Evolutionary conservation across 1,139 yeast genomes (phyloP), one percentile per base, ranked within the genome.

Genomic region (Scheffersomyces segobiensis): DNA sequence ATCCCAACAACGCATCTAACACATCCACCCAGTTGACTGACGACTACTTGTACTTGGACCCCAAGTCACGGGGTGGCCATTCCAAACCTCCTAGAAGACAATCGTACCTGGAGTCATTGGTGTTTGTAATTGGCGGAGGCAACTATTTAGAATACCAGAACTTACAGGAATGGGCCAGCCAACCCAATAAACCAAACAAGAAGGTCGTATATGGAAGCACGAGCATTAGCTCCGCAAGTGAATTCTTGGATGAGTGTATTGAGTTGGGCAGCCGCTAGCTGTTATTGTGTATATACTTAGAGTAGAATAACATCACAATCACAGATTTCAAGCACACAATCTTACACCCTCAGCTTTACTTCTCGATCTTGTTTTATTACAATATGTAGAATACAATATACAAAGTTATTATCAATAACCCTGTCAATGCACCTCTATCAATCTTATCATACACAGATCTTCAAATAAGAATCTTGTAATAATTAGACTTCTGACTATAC

Each of bases 71-170:
- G 64, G 98, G 98, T 4, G 89, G 97, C 1, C 93, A 89, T 65
- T 85, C 97, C 7, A 87, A 90, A 66, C 96, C 93, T 50, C 98
- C 98, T 48, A 89, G 88, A 71, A 86, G 97, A 70, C 93, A 89
- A 67, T 79, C 88, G 17, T 92, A 91, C 71, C 87, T 85, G 61
- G 96, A 92, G 64, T 87, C 97, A 3, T 78, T 91, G 57, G 97
- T 95, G 19, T 96, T 95, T 72, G 91, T 93, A 55, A 93, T 96
- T 59, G 99, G 99, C 21, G 99, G 99, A 46, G 99, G 98, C 53
- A 93, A 91, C 72, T 95, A 93, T 70, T 78, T 91, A 63, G 99
- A 95, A 75, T 95, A 95, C 71, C 96, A 93, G 63, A 93, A 93
- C 69, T 82, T 95, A 66, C 97, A 91, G 73, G 98, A 95, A 71